Percentiles rank a stretch among this genome's conserved stretches.
These are phyloP conservation scores for Medicago lupulina DNA, from an alignment of 306 rosid genomes.

Conservation along the genomic window DNA sequence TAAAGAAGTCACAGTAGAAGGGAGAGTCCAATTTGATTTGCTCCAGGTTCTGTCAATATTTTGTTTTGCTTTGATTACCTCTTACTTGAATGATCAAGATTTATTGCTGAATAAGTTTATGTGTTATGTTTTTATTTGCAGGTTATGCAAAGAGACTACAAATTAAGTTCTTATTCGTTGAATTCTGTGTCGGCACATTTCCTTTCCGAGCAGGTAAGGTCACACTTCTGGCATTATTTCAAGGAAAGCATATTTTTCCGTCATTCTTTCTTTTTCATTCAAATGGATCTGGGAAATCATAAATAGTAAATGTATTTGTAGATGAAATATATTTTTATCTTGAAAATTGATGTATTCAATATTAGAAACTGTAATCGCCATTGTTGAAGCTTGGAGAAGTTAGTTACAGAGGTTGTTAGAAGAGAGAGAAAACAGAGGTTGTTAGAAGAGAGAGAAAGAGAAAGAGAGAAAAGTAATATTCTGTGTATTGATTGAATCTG, in stretches of 20 bases:
- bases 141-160: constrained; percentile 93
- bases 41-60: constrained; percentile 72
- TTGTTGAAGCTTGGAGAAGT: too few relatives aligned
- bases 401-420: too few relatives aligned
- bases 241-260: constrained; percentile 25
- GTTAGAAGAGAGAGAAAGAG: too few relatives aligned
- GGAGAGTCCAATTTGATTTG: constrained; percentile 98
- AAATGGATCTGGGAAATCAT: neutral
- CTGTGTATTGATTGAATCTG: too few relatives aligned
- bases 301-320: too few relatives aligned
- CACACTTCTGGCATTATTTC: constrained; percentile 37
- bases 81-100: constrained; percentile 27
- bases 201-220: constrained; percentile 92
- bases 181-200: constrained; percentile 97
- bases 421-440: too few relatives aligned
- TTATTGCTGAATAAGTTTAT: constrained; percentile 36
- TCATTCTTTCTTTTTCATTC: constrained; percentile 28
- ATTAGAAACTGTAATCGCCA: too few relatives aligned
- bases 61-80: constrained; percentile 42
- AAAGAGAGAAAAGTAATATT: too few relatives aligned
- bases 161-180: constrained; percentile 93
- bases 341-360: too few relatives aligned
- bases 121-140: constrained; percentile 46
- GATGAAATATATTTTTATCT: too few relatives aligned
- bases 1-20: constrained; percentile 90